These are phyloP conservation scores for Tausonia pullulans DNA, from an alignment of 1,284 basidiomycete genomes.

Conservation along the genomic window DNA sequence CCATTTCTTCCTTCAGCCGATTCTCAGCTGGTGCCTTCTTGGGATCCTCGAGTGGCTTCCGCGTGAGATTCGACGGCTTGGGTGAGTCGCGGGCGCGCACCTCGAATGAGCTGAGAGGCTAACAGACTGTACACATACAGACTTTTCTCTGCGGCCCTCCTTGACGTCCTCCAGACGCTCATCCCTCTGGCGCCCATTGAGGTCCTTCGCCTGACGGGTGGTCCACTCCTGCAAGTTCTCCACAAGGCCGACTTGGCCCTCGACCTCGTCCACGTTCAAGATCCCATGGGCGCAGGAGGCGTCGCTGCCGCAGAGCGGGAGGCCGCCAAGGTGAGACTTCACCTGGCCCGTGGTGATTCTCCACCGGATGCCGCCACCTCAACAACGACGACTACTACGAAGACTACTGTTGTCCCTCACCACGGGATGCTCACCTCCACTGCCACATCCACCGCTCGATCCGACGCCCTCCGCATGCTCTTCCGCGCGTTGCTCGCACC, in stretches of 20 bases:
- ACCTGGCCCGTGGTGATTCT: too few relatives aligned
- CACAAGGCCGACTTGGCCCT: background rate
- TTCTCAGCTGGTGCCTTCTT: constrained; percentile 42
- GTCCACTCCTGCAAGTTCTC: background rate
- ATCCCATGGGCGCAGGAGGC: background rate
- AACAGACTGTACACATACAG: constrained; percentile 15
- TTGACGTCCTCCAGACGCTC: constrained; percentile 31
- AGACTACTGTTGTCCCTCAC: too few relatives aligned
- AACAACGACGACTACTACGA: too few relatives aligned
- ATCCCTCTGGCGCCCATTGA: constrained; percentile 26
- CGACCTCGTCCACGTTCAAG: background rate
- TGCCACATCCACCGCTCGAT: too few relatives aligned
- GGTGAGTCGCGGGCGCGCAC: constrained; percentile 21
- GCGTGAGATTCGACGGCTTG: constrained; percentile 30
- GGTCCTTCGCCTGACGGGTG: constrained; percentile 23
- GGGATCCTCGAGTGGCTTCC: constrained; percentile 37
- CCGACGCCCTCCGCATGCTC: too few relatives aligned
- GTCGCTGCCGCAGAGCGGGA: background rate
- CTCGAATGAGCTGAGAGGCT: background rate
- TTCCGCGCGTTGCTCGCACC: too few relatives aligned
- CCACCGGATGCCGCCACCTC: too few relatives aligned
- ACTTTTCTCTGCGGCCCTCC: constrained; percentile 27
- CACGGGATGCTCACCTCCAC: too few relatives aligned
- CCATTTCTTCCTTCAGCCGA: constrained; percentile 42
- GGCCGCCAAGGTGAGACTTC: too few relatives aligned